Evolutionary conservation across 192 early-diverging fungal species (phyloP).

Genomic region (Glomus cerebriforme): DNA sequence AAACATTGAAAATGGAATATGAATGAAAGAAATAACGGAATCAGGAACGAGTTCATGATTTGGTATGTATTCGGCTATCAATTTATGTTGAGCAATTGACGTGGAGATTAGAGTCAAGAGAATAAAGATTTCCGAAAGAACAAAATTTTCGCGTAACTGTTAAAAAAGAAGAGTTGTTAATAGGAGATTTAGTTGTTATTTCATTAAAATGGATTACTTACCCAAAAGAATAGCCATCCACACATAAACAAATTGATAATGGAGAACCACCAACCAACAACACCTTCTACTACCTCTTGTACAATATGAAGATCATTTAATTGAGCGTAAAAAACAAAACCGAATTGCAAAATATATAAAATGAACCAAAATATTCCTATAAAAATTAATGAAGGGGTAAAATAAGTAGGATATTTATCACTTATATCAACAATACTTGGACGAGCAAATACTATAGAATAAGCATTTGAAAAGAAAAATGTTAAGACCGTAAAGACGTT

Average conservation of each 20-base stretch:
- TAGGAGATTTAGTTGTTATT: not conserved
- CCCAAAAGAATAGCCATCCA: constrained; percentile 12
- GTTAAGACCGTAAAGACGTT: not conserved
- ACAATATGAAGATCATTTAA: not conserved
- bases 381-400: constrained; percentile 2
- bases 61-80: not conserved
- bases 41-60: not conserved
- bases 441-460: not conserved
- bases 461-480: not conserved
- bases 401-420: constrained; percentile 13
- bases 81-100: not conserved
- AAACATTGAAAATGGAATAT: constrained; percentile 29
- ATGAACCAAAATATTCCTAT: constrained; percentile 15
- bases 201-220: not conserved
- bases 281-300: not conserved
- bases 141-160: not conserved
- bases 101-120: not conserved
- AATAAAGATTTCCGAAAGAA: not conserved
- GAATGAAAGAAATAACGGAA: not conserved
- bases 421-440: not conserved
- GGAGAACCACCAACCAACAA: not conserved
- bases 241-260: not conserved
- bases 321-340: constrained; percentile 10
- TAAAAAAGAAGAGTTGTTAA: not conserved
- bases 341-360: not conserved